phyloP scores from a whole-genome alignment of 164 flowering plant species.

The Umbilicus rupestris region DNA sequence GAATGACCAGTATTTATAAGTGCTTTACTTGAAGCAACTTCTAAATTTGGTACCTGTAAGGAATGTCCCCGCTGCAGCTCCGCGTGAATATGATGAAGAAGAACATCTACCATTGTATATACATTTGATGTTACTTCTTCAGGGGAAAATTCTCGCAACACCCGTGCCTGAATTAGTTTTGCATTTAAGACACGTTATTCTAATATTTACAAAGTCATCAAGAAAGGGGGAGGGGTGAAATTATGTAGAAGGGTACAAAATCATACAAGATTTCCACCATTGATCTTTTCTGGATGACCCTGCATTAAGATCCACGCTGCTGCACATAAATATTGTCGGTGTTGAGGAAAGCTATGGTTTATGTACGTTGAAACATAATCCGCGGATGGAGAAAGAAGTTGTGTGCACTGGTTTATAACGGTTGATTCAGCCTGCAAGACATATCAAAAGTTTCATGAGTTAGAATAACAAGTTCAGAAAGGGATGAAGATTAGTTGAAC shows the following conservation, averaged over 20 bases:
- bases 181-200: background rate
- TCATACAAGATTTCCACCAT: conserved; percentile 69
- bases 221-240: background rate
- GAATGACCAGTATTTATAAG: background rate
- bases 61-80: conserved; percentile 83
- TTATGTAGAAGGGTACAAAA: background rate
- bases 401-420: conserved; percentile 80
- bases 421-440: conserved; percentile 77
- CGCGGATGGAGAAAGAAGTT: conserved; percentile 88
- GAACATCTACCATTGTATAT: conserved; percentile 93
- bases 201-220: background rate
- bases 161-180: conserved; percentile 50
- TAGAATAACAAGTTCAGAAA: background rate
- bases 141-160: conserved; percentile 81
- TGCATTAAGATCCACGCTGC: conserved; percentile 97
- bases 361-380: conserved; percentile 82
- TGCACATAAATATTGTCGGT: conserved; percentile 83
- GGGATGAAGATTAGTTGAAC: background rate
- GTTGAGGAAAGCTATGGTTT: conserved; percentile 79
- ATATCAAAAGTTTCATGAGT: background rate
- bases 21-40: background rate
- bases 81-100: conserved; percentile 78
- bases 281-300: conserved; percentile 84
- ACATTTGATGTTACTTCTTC: conserved; percentile 96
- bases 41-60: conserved; percentile 41